phyloP scores from a whole-genome alignment of 2,329 filamentous ascomycete genomes.

The Parasarocladium wereldwijsianum region DNA sequence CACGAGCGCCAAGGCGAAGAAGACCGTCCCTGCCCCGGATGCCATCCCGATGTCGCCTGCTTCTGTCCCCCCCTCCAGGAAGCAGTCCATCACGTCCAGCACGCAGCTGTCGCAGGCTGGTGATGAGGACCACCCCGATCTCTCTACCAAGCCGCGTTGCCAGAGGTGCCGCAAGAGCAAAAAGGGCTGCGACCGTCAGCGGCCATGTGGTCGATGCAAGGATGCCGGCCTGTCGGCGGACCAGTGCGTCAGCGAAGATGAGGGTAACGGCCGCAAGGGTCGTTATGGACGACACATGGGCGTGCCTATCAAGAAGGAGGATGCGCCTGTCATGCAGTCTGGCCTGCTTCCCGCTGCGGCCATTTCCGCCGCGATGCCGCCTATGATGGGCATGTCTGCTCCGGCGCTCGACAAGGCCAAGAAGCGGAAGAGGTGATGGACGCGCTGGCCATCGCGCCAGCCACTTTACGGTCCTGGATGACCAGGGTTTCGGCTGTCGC shows the following conservation, averaged over 20 bases:
- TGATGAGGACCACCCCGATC: constrained; percentile 77
- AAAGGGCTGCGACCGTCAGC: constrained; percentile 94
- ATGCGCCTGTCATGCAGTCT: constrained; percentile 24
- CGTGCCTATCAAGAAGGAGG: constrained; percentile 46
- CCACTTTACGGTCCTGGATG: too few species aligned
- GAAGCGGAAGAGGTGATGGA: constrained; percentile 47
- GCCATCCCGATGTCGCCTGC: constrained; percentile 47
- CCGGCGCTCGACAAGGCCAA: constrained; percentile 36
- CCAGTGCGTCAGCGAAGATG: constrained; percentile 92
- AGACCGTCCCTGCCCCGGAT: constrained; percentile 24
- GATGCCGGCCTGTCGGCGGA: constrained; percentile 90
- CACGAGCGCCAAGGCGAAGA: constrained; percentile 36
- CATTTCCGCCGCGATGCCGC: constrained; percentile 22
- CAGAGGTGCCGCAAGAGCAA: constrained; percentile 99
- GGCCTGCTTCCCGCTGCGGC: constrained; percentile 29
- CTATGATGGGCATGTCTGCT: constrained; percentile 13
- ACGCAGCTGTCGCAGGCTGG: constrained; percentile 40
- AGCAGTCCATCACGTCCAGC: constrained; percentile 55
- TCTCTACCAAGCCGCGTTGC: constrained; percentile 92
- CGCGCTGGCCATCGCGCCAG: too few species aligned
- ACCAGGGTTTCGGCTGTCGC: too few species aligned
- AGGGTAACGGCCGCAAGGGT: constrained; percentile 92
- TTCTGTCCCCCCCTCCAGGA: constrained; percentile 60
- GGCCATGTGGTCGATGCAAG: constrained; percentile 87
- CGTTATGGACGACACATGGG: constrained; percentile 68